Evolutionary conservation across 2,329 filamentous ascomycete genomes (phyloP).

Genomic region (Alternaria ethzedia): DNA sequence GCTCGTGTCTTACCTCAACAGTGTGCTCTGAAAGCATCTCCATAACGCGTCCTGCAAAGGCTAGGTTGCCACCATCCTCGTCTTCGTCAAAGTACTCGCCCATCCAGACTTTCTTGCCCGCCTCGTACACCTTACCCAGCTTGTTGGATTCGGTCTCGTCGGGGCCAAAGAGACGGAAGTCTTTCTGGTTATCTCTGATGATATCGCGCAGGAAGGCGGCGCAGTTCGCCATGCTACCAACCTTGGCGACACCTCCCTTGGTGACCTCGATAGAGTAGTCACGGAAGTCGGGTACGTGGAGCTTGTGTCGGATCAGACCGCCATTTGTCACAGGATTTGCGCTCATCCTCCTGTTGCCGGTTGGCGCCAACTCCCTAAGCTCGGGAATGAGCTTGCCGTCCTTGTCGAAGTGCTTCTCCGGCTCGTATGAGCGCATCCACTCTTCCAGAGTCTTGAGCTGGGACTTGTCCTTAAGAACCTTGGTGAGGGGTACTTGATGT

Average conservation of each 20-base stretch:
- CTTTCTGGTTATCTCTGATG: constrained; percentile 67
- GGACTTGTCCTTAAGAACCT: constrained; percentile 68
- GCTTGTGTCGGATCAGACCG: constrained; percentile 69
- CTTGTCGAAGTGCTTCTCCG: constrained; percentile 72
- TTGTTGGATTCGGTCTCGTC: constrained; percentile 87
- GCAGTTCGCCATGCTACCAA: constrained; percentile 74
- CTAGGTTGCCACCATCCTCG: constrained; percentile 74
- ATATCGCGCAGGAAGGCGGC: constrained; percentile 71
- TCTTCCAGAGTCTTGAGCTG: constrained; percentile 73
- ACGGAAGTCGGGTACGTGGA: constrained; percentile 73
- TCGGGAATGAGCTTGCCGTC: constrained; percentile 68
- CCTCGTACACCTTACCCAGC: constrained; percentile 72
- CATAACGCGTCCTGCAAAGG: constrained; percentile 74
- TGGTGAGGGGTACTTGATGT: constrained; percentile 78
- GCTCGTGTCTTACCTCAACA: constrained; percentile 60
- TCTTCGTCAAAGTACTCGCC: constrained; percentile 81
- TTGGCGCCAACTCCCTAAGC: constrained; percentile 69
- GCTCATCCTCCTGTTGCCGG: constrained; percentile 73
- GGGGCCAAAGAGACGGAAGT: constrained; percentile 78
- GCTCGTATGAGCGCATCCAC: constrained; percentile 80
- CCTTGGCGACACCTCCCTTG: constrained; percentile 62
- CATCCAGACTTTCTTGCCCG: constrained; percentile 80
- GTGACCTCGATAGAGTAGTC: constrained; percentile 70
- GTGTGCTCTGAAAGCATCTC: constrained; percentile 86
- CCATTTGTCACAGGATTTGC: constrained; percentile 79